Conservation (phyloP, 441 rosid genomes). For the Melastoma candidum region DNA sequence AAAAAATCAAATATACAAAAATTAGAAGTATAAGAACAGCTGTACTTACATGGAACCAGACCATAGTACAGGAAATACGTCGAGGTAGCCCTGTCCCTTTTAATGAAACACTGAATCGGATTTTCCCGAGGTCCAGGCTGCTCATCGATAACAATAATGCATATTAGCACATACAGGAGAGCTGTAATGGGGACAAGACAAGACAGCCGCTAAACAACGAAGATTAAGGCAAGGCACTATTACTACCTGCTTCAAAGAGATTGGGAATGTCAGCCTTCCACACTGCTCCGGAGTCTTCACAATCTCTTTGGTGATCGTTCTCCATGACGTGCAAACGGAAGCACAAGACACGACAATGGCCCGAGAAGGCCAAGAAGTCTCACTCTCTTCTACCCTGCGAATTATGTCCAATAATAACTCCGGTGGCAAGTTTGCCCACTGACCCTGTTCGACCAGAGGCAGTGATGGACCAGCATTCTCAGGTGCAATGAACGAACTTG, state of each 20-base stretch:
- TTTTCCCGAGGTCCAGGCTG: constrained; percentile 83
- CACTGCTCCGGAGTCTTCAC: constrained; percentile 76
- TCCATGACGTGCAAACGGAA: constrained; percentile 92
- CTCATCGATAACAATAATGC: constrained; percentile 12
- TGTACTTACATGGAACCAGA: constrained; percentile 70
- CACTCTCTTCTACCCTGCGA: constrained; percentile 77
- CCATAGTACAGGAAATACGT: constrained; percentile 61
- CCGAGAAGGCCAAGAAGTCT: constrained; percentile 84
- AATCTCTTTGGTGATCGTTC: constrained; percentile 68
- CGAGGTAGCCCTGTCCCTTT: constrained; percentile 67
- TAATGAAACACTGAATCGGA: constrained; percentile 80
- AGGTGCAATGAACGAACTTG: constrained; percentile 74
- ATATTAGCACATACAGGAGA: neutral
- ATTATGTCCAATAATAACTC: constrained; percentile 83
- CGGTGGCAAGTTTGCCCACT: constrained; percentile 84
- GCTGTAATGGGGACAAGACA: constrained; percentile 2
- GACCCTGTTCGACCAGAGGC: constrained; percentile 44
- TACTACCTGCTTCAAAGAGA: constrained; percentile 82
- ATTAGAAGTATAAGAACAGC: neutral
- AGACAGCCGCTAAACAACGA: neutral
- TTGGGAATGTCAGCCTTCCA: constrained; percentile 82
- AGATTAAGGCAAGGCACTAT: neutral
- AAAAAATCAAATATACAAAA: no score
- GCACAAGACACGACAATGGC: constrained; percentile 72
- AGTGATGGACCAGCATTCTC: constrained; percentile 35